Conservation (phyloP, 352 stramenopile genomes). For the Globisporangium rhizosaccharum region DNA sequence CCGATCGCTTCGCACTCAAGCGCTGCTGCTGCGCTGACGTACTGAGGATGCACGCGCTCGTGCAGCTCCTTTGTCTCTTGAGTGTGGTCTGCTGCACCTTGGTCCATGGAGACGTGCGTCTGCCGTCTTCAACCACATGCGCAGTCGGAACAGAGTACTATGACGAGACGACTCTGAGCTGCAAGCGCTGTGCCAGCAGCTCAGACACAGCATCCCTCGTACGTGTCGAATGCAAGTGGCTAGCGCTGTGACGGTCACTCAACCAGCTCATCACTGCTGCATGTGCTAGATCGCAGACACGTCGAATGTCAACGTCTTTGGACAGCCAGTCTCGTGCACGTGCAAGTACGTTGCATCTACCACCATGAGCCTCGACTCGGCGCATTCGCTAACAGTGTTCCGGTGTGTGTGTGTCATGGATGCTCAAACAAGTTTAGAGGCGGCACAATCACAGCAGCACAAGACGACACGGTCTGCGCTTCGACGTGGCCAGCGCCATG, state of each 20-base stretch:
- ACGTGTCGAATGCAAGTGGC: not conserved
- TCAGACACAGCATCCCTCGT: slow-evolving; percentile 22
- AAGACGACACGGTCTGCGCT: slow-evolving; percentile 32
- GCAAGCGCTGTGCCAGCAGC: slow-evolving; percentile 37
- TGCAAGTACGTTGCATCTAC: slow-evolving; percentile 27
- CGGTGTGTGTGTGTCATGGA: not conserved
- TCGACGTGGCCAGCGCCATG: slow-evolving; percentile 65
- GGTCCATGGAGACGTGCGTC: not conserved
- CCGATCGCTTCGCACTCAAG: too few relatives aligned
- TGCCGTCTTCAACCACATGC: slow-evolving; percentile 16
- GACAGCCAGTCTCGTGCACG: slow-evolving; percentile 28
- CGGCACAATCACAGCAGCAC: slow-evolving; percentile 16
- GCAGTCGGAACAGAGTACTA: slow-evolving; percentile 42
- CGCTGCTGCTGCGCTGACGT: not conserved
- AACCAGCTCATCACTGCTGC: not conserved
- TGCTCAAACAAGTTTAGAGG: slow-evolving; percentile 5
- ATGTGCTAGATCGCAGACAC: slow-evolving; percentile 27
- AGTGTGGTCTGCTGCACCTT: not conserved
- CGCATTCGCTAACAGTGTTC: not conserved
- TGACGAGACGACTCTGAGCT: slow-evolving; percentile 45
- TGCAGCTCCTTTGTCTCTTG: not conserved
- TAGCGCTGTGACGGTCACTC: not conserved
- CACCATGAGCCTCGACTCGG: not conserved
- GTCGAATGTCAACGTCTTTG: slow-evolving; percentile 15
- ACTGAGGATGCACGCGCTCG: not conserved